A percentile compares a stretch with the other conserved stretches of the same genome.
Evolutionary conservation across 257 asterid species (phyloP).

Genomic region (Solanum corneliomulleri): DNA sequence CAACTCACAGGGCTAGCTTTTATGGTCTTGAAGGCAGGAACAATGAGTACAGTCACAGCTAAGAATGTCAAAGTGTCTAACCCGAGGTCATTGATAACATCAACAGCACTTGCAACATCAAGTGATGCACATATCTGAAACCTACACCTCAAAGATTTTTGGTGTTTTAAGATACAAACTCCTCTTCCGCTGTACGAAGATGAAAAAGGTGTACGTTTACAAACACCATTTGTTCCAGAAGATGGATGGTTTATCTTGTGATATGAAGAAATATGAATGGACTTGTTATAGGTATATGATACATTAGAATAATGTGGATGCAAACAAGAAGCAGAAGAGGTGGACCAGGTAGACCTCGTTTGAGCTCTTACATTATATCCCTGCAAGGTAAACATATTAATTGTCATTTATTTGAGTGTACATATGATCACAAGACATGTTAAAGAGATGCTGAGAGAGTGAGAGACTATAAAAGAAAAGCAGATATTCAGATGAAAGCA

Average conservation of each 20-base stretch:
- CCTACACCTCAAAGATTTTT: conserved; percentile 18
- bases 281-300: conserved; percentile 23
- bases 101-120: conserved; percentile 81
- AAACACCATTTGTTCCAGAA: conserved; percentile 23
- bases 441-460: not conserved
- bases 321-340: conserved; percentile 15
- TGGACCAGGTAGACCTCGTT: conserved; percentile 25
- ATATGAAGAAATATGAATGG: conserved; percentile 16
- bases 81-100: conserved; percentile 93
- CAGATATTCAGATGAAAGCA: not conserved
- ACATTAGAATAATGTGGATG: conserved; percentile 16
- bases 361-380: conserved; percentile 35
- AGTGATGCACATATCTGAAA: conserved; percentile 45
- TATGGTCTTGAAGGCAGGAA: conserved; percentile 78
- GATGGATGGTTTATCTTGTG: conserved; percentile 21
- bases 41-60: conserved; percentile 84
- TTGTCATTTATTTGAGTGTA: not conserved
- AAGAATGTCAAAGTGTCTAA: conserved; percentile 86
- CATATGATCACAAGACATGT: not conserved
- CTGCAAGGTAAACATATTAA: conserved; percentile 25
- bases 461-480: not conserved
- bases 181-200: conserved; percentile 24
- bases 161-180: conserved; percentile 11
- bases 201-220: conserved; percentile 24
- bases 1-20: conserved; percentile 96